phyloP scores from a whole-genome alignment of 1,284 basidiomycete genomes.

The Cystobasidiaceae sp. region DNA sequence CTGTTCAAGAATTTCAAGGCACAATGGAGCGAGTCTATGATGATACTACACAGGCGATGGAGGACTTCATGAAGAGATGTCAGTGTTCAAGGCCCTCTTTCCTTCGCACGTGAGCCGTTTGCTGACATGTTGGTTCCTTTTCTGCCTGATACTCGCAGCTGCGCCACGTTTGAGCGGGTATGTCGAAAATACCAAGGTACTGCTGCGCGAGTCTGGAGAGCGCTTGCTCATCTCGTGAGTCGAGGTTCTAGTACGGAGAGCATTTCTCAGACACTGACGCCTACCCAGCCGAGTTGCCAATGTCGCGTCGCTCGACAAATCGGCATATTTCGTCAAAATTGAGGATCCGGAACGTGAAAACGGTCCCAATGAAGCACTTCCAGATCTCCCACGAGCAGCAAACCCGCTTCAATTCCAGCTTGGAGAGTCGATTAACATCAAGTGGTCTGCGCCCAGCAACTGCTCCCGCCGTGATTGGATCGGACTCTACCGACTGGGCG shows the following conservation, averaged over 20 bases:
- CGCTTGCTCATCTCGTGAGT: slow-evolving; percentile 73
- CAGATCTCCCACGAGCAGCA: slow-evolving; percentile 50
- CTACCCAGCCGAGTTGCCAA: slow-evolving; percentile 67
- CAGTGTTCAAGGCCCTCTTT: slow-evolving; percentile 48
- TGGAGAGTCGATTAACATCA: slow-evolving; percentile 78
- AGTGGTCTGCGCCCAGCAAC: slow-evolving; percentile 77
- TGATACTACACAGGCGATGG: slow-evolving; percentile 80
- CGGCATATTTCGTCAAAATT: slow-evolving; percentile 68
- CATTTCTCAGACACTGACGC: background rate
- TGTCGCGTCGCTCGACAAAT: slow-evolving; percentile 67
- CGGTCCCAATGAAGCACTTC: slow-evolving; percentile 34
- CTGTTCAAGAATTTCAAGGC: slow-evolving; percentile 80
- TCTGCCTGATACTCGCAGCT: slow-evolving; percentile 28
- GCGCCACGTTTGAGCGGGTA: slow-evolving; percentile 44
- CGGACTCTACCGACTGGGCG: slow-evolving; percentile 74
- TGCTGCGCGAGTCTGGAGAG: slow-evolving; percentile 86
- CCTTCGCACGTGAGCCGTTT: no score
- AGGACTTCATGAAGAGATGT: slow-evolving; percentile 89
- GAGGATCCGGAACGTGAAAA: slow-evolving; percentile 50
- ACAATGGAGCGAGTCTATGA: slow-evolving; percentile 92
- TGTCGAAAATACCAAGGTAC: slow-evolving; percentile 82
- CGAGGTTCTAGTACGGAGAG: background rate
- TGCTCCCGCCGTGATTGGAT: slow-evolving; percentile 97
- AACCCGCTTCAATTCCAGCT: slow-evolving; percentile 66
- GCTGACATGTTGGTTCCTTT: background rate